Base-by-base conservation (phyloP, 164 flowering plant species). In the Vitis cinerea region DNA sequence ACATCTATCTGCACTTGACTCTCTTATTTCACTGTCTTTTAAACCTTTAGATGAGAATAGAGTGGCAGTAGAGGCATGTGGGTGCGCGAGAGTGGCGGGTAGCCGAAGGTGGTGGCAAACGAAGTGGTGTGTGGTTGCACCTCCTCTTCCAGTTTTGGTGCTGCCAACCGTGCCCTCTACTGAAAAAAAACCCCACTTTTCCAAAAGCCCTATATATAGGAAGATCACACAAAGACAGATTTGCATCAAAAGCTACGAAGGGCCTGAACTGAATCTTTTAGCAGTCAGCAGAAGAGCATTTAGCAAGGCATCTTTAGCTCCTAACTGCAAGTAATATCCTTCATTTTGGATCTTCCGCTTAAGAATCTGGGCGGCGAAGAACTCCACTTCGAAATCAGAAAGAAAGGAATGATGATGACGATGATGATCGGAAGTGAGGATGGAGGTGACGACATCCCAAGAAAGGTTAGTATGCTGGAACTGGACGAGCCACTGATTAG, bases 361-460 rank as follows among this genome's bases (percentile, higher is more conserved):
- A 77, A 94, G 93, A 77, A 92, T 87, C 82, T 94, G 98, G 53
- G 98, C 98, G 9, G 98, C 93, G 73, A 92, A 94, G 84, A 94
- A 94, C 72, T 92, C 85, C 71, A 92, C 82, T 71, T 94, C 97
- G 73, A 85, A 85, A 72, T 79, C 78, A 64, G 86, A 50, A 72
- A 66, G 29, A 59, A 72, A 69, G 10, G 79, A 57, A 9, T 61
- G 61, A 7, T 17, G 80, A 29, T 23, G 44, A 14, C 11, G 70
- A 10, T 57, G 30, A 29, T 69, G 83, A 72, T 75, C 75, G 72
- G 91, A 81, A 62, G 92, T 85, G 79, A 94, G 97, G 15, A 94
- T 81, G 51, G 92, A 84, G 6, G 91, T 87, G 72, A 97, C 88
- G 48, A 92, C 88, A 66, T 92, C 90, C 97, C 98, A 94, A 54